Evolutionary conservation across 257 asterid species (phyloP), one percentile per base, ranked within the genome.

Genomic region (Galeopsis tetrahit): DNA sequence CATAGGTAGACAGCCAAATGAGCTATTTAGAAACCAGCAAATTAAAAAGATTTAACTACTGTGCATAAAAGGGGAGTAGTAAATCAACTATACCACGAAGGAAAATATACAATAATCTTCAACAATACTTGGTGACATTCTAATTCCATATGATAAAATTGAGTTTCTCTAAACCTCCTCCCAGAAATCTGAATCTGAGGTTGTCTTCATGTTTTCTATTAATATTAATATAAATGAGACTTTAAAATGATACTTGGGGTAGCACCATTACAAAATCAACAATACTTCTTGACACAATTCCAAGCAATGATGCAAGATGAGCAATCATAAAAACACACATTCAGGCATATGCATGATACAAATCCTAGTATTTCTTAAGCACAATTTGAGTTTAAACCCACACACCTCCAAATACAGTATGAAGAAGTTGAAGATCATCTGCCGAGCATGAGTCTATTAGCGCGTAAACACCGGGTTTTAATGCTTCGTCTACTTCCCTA

Each of bases 401-500:
- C 77, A 75, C 73, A 94, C 97, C 99, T 84, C 97, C 97, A 76
- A 94, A 94, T 55, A 53, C 68, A 35, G 96, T 85, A 75, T 94
- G 99, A 69, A 94, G 97, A 70, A 78, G 83, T 76, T 94, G 95
- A 78, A 91, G 89, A 75, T 94, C 92, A 34, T 85, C 92, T 4
- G 77, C 73, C 4, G 95, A 91, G 85, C 99, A 94, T 4, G 86
- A 77, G 85, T 94, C 97, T 52, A 94, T 78, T 70, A 91, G 67
- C 60, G 97, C 97, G 61, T 85, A 88, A 13, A 94, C 42, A 17
- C 99, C 99, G 1, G 97, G 97, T 78, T 82, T 88, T 79, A 94
- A 51, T 65, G 97, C 94, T 73, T 84, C 89, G 65, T 91, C 97
- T 14, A 94, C 88, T 82, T 94, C 97, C 90, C 99, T 91, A 70